phyloP scores from a whole-genome alignment of 345 rosid species.

The Dipteronia dyeriana region DNA sequence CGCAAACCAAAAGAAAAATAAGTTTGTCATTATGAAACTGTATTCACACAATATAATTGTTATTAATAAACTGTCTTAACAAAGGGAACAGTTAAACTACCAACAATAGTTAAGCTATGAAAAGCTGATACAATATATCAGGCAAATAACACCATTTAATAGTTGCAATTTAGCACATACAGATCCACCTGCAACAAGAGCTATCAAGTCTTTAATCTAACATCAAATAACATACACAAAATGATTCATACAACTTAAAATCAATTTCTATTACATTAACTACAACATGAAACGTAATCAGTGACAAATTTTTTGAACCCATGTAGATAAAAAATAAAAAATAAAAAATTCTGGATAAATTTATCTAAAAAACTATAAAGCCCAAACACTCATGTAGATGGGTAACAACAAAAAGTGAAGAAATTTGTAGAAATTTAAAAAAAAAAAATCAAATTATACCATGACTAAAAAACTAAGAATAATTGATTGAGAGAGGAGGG shows the following conservation, averaged over 20 bases:
- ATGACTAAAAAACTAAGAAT: too few relatives aligned
- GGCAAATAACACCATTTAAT: conserved; percentile 26
- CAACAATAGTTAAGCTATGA: conserved; percentile 3
- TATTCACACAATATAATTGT: conserved; percentile 1
- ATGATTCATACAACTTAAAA: conserved; percentile 32
- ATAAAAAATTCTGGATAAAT: too few relatives aligned
- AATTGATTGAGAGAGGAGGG: too few relatives aligned
- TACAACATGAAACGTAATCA: too few relatives aligned
- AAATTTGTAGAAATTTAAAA: too few relatives aligned
- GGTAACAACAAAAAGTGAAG: too few relatives aligned
- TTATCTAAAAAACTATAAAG: too few relatives aligned
- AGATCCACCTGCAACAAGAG: conserved; percentile 99
- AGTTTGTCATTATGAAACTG: conserved; percentile 11
- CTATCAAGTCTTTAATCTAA: conserved; percentile 90
- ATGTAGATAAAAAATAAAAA: too few relatives aligned
- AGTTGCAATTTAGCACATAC: conserved; percentile 76
- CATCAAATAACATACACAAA: conserved; percentile 53
- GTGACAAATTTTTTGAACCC: too few relatives aligned
- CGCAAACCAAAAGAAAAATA: conserved; percentile 37
- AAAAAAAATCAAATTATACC: too few relatives aligned
- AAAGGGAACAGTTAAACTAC: not conserved
- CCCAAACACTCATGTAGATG: too few relatives aligned
- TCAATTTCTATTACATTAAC: too few relatives aligned
- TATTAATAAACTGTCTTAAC: conserved; percentile 5
- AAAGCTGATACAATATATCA: conserved; percentile 9